Percentiles rank a stretch among this genome's conserved stretches.
These are phyloP conservation scores for Xerocomellus dryophilus DNA, from an alignment of 768 basidiomycete species.

Conservation along the genomic window DNA sequence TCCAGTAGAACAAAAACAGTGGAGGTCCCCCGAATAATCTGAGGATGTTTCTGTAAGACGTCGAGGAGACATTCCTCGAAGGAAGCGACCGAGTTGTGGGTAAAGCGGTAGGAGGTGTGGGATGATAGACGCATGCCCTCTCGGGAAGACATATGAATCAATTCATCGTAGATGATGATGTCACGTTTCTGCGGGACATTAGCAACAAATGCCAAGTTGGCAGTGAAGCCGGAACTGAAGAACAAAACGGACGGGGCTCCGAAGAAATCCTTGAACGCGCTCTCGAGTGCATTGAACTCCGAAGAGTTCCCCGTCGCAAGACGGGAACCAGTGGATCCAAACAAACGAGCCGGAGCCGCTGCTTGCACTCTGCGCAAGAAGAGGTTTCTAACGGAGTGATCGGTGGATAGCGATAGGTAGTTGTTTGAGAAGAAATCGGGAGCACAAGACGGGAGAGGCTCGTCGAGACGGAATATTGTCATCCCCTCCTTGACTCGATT, in stretches of 20 bases:
- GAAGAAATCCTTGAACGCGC: conserved; percentile 11
- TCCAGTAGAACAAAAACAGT: conserved; percentile 51
- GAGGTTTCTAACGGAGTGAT: conserved; percentile 28
- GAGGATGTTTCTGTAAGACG: conserved; percentile 23
- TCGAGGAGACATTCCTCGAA: conserved; percentile 31
- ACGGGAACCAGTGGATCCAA: conserved; percentile 52
- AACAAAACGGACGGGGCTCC: conserved; percentile 43
- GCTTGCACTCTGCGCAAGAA: conserved; percentile 33
- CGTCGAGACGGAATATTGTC: conserved; percentile 10
- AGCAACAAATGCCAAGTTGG: conserved; percentile 49
- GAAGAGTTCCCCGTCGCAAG: conserved; percentile 41
- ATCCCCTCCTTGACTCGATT: conserved; percentile 6
- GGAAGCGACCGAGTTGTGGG: conserved; percentile 43
- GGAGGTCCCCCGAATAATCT: conserved; percentile 22
- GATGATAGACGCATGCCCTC: conserved; percentile 48
- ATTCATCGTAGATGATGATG: conserved; percentile 50
- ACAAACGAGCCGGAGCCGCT: conserved; percentile 19
- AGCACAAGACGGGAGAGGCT: conserved; percentile 18
- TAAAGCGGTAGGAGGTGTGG: conserved; percentile 33
- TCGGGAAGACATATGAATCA: conserved; percentile 50
- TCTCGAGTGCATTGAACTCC: conserved; percentile 15
- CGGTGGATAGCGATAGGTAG: conserved; percentile 46
- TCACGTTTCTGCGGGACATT: conserved; percentile 45
- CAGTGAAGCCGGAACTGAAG: conserved; percentile 53
- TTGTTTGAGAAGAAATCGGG: conserved; percentile 48